Conservation (phyloP, 2,329 filamentous ascomycete genomes). For the Chaetomium globosum region DNA sequence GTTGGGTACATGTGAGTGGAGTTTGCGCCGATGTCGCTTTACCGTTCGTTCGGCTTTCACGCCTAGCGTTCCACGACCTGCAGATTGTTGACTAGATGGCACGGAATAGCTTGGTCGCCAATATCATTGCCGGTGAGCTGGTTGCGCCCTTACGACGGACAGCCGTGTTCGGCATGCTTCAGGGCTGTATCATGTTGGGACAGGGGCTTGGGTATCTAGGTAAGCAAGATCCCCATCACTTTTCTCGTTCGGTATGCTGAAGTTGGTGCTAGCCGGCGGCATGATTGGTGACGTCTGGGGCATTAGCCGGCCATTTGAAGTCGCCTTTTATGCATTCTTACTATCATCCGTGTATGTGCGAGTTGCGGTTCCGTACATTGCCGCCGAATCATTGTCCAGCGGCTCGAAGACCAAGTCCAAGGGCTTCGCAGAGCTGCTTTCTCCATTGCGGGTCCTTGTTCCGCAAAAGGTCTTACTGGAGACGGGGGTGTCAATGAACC, state of each 20-base stretch:
- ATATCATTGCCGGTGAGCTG: constrained; percentile 68
- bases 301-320: constrained; percentile 66
- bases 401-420: constrained; percentile 39
- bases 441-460: constrained; percentile 63
- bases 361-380: constrained; percentile 54
- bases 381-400: constrained; percentile 46
- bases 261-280: constrained; percentile 55
- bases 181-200: constrained; percentile 69
- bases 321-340: constrained; percentile 61
- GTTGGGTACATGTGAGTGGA: constrained; percentile 63
- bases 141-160: constrained; percentile 63
- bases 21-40: background rate
- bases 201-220: constrained; percentile 64
- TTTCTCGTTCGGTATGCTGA: background rate
- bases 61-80: background rate
- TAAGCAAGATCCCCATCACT: constrained; percentile 39
- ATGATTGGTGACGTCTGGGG: constrained; percentile 65
- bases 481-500: constrained; percentile 54
- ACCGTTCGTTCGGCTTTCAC: background rate
- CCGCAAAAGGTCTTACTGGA: constrained; percentile 58
- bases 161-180: constrained; percentile 65
- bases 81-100: background rate
- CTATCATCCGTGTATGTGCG: constrained; percentile 48
- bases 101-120: constrained; percentile 57
- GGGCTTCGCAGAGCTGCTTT: constrained; percentile 59